A percentile compares a stretch with the other conserved stretches of the same genome.
phyloP scores from a whole-genome alignment of 495 filamentous ascomycete species.

The Penicillium cataractarum region DNA sequence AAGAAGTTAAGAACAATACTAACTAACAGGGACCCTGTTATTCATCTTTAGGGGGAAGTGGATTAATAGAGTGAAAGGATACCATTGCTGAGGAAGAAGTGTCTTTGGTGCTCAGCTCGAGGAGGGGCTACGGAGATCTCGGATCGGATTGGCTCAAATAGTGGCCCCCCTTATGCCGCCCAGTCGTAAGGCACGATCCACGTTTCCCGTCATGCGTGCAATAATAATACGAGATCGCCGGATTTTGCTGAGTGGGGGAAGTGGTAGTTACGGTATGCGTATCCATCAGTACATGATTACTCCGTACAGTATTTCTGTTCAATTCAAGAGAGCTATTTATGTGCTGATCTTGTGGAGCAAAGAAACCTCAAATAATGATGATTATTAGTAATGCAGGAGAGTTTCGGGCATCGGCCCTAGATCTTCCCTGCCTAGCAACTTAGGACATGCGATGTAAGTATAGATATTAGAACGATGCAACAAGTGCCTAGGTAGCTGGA shows the following conservation, averaged over 20 bases:
- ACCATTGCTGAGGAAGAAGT: not conserved
- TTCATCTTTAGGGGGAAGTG: no score
- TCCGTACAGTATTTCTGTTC: no score
- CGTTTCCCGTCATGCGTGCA: slow-evolving; percentile 30
- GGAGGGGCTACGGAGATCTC: slow-evolving; percentile 19
- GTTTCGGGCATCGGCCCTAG: no score
- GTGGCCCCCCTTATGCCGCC: slow-evolving; percentile 18
- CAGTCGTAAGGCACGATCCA: slow-evolving; percentile 25
- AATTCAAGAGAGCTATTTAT: not conserved
- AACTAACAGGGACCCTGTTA: no score
- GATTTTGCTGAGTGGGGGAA: slow-evolving; percentile 10
- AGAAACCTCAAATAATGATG: no score
- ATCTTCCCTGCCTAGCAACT: no score
- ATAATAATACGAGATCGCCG: slow-evolving; percentile 23
- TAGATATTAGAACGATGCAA: slow-evolving; percentile 12
- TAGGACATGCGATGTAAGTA: no score
- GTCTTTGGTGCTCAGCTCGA: no score
- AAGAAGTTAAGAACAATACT: no score
- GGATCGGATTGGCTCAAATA: slow-evolving; percentile 32
- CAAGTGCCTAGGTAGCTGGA: not conserved
- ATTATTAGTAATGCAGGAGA: slow-evolving; percentile 14
- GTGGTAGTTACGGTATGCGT: slow-evolving; percentile 6
- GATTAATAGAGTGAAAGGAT: not conserved
- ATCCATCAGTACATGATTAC: not conserved
- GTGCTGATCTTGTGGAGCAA: no score